Evolutionary conservation across 352 stramenopile genomes (phyloP).

Genomic region (Saprolegnia diclina): DNA sequence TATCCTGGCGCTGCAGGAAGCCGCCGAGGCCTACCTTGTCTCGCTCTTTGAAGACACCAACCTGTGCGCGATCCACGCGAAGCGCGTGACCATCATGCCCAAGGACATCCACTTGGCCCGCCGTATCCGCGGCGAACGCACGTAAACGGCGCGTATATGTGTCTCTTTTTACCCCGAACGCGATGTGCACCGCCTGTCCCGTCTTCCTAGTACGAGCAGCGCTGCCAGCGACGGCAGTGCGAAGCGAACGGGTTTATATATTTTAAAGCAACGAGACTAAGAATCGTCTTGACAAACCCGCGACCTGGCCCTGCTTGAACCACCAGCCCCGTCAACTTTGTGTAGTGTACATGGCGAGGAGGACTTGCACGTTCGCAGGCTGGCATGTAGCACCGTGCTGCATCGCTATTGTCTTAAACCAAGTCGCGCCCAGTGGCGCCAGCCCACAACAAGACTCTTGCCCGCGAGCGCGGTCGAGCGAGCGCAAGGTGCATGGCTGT

Average conservation of each 20-base stretch:
- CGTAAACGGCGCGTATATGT: constrained; percentile 37
- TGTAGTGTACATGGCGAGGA: background rate
- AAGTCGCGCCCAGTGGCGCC: too few relatives aligned
- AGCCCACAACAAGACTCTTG: too few relatives aligned
- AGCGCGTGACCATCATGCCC: constrained; percentile 96
- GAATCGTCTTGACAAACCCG: background rate
- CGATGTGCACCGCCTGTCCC: background rate
- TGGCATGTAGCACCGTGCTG: too few relatives aligned
- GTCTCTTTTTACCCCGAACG: background rate
- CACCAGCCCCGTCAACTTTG: too few relatives aligned
- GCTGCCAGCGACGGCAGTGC: background rate
- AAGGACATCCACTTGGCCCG: constrained; percentile 95
- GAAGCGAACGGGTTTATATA: background rate
- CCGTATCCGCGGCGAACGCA: constrained; percentile 89
- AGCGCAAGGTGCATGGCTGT: too few relatives aligned
- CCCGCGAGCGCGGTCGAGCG: too few relatives aligned
- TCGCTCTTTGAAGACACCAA: constrained; percentile 95
- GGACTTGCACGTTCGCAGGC: background rate
- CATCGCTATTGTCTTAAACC: too few relatives aligned
- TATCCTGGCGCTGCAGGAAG: constrained; percentile 90
- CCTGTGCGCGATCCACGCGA: constrained; percentile 93
- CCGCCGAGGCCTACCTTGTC: constrained; percentile 91
- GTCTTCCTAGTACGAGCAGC: background rate
- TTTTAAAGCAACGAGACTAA: constrained; percentile 13
- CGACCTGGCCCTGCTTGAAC: background rate